Percentiles rank a stretch among this genome's conserved stretches.
Evolutionary conservation across 306 rosid genomes (phyloP).

Genomic region (Casuarina cunninghamiana): DNA sequence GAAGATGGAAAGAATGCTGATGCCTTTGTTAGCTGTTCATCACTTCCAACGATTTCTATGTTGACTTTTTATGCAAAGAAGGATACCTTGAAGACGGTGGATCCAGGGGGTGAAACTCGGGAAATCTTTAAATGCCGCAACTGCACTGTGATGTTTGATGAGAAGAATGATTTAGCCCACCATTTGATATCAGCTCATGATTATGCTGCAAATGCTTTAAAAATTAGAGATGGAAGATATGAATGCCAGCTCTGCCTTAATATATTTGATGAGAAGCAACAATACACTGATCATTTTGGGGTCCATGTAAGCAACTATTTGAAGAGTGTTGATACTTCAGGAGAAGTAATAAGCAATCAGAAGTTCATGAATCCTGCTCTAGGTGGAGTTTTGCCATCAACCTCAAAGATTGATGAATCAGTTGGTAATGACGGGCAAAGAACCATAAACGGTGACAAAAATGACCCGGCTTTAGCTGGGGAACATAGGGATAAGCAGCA

Average conservation of each 20-base stretch:
- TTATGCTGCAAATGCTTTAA: neutral
- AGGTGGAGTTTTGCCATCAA: conserved; percentile 14
- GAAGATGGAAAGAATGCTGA: conserved; percentile 33
- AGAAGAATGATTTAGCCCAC: conserved; percentile 17
- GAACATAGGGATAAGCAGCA: conserved; percentile 31
- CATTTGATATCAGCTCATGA: neutral
- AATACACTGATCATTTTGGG: conserved; percentile 1
- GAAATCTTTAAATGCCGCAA: conserved; percentile 18
- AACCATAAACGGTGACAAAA: conserved; percentile 30
- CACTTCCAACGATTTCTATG: conserved; percentile 20
- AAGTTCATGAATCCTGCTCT: conserved; percentile 13
- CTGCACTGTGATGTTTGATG: conserved; percentile 4
- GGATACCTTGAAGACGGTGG: conserved; percentile 17
- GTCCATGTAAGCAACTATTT: conserved; percentile 4
- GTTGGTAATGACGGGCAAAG: conserved; percentile 32
- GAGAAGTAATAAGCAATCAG: conserved; percentile 15
- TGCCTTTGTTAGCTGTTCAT: conserved; percentile 37
- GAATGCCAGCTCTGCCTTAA: conserved; percentile 16
- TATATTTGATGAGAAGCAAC: conserved; percentile 8
- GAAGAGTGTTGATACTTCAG: conserved; percentile 8
- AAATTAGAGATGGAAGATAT: conserved; percentile 8
- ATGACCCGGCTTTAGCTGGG: conserved; percentile 31
- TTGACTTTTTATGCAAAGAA: conserved; percentile 36
- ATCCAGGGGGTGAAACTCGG: conserved; percentile 9
- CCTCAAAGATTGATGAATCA: conserved; percentile 27